A percentile compares a stretch with the other conserved stretches of the same genome.
phyloP scores from a whole-genome alignment of 306 rosid genomes.

The Styphnolobium japonicum region DNA sequence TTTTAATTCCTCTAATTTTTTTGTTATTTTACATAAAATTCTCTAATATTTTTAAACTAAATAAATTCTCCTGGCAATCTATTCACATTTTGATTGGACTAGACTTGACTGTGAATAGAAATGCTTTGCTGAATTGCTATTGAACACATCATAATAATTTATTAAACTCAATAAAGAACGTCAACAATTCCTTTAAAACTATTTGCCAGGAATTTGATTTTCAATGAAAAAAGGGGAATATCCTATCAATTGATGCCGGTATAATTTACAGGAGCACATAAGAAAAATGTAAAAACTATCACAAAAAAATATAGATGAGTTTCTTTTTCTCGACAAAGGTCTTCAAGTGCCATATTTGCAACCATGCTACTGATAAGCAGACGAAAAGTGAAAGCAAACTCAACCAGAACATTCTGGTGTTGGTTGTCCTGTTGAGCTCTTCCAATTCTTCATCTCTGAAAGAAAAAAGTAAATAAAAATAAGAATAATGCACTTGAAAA shows the following conservation, averaged over 20 bases:
- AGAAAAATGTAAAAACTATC: not conserved
- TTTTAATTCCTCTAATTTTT: too few relatives aligned
- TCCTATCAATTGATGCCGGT: not conserved
- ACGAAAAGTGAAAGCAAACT: slow-evolving; percentile 55
- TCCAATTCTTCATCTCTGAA: slow-evolving; percentile 64
- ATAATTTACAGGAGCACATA: slow-evolving; percentile 15
- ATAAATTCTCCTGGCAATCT: too few relatives aligned
- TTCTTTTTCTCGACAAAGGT: slow-evolving; percentile 68
- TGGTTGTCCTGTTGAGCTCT: slow-evolving; percentile 44
- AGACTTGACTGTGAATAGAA: too few relatives aligned
- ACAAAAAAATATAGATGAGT: slow-evolving; percentile 42
- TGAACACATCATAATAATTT: too few relatives aligned
- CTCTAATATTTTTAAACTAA: too few relatives aligned
- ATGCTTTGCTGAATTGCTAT: too few relatives aligned
- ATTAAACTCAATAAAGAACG: too few relatives aligned
- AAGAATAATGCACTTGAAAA: not conserved
- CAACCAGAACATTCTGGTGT: slow-evolving; percentile 53
- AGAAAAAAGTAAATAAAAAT: not conserved
- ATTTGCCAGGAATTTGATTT: not conserved
- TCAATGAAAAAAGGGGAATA: too few relatives aligned
- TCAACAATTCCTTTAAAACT: not conserved
- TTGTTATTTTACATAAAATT: too few relatives aligned
- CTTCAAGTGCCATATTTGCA: slow-evolving; percentile 79
- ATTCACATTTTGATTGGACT: too few relatives aligned
- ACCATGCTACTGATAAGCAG: slow-evolving; percentile 59